phyloP scores from a whole-genome alignment of 2,329 filamentous ascomycete species.

The Diaporthe sp. region DNA sequence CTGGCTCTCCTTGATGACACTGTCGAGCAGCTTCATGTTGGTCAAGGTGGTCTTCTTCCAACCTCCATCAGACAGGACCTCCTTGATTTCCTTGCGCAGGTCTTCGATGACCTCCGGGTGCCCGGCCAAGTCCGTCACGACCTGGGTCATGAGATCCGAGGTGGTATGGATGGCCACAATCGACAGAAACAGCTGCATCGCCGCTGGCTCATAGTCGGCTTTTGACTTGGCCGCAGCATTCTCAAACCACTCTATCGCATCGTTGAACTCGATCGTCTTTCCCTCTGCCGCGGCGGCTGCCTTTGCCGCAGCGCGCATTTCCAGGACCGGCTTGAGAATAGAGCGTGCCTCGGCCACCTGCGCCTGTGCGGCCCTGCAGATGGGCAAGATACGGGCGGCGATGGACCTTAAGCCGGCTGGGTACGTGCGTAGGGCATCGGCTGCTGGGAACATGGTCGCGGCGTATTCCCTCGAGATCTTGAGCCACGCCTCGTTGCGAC shows the following conservation, averaged over 20 bases:
- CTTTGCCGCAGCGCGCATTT: slow-evolving; percentile 49
- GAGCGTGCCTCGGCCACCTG: slow-evolving; percentile 54
- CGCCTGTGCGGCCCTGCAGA: slow-evolving; percentile 51
- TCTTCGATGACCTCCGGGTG: slow-evolving; percentile 51
- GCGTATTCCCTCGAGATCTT: slow-evolving; percentile 55
- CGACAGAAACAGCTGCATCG: slow-evolving; percentile 48
- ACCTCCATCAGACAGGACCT: slow-evolving; percentile 40
- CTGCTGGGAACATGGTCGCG: slow-evolving; percentile 40
- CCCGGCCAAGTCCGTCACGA: slow-evolving; percentile 51
- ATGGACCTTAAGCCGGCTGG: slow-evolving; percentile 40
- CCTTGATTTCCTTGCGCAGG: slow-evolving; percentile 54
- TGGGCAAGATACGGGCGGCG: slow-evolving; percentile 49
- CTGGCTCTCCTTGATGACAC: slow-evolving; percentile 52
- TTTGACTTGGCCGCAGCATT: slow-evolving; percentile 44
- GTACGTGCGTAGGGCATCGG: background rate
- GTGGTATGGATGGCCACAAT: slow-evolving; percentile 56
- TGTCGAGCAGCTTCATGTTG: slow-evolving; percentile 53
- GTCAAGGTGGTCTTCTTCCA: slow-evolving; percentile 49
- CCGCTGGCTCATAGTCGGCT: slow-evolving; percentile 44
- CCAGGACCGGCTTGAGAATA: slow-evolving; percentile 49
- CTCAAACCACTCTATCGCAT: slow-evolving; percentile 51
- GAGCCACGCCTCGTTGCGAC: slow-evolving; percentile 59
- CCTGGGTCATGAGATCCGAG: slow-evolving; percentile 46
- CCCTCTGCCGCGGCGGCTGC: slow-evolving; percentile 38
- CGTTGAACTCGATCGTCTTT: background rate